Base-by-base conservation (phyloP, 2,329 filamentous ascomycete species). In the Cadophora gregata region DNA sequence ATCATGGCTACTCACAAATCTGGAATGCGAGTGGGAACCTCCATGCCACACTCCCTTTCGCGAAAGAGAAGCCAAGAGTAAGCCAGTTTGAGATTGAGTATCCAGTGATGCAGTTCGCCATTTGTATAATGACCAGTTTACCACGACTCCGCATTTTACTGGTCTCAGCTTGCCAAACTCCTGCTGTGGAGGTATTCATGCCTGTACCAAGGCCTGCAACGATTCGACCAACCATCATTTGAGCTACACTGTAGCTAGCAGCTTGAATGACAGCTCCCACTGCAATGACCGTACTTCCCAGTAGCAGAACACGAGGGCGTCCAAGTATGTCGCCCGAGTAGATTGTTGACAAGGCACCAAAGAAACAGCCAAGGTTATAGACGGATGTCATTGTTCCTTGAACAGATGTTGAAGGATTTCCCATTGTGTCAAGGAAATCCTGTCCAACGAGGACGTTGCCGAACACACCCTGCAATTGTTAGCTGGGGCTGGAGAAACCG, bases 101-200 rank as follows among this genome's bases (percentile, higher is more conserved):
- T 48, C 85, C 85, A 24, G 80, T 79, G 0, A 84, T 85, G 69
- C 86, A 85, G 38, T 86, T 69, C 4, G 84, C 83, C 33, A 85
- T 85, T 51, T 73, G 65, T 31, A 73, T 71, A 27, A 73, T 70
- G n/a, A 74, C 71, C 14, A 74, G 59, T 58, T 74, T 73, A 25
- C 72, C 71, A 33, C 72, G 60, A 53, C 65, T 68, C 25, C 65
- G 61, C 48, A 67, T 67, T 51, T 71, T 71, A 42, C 63, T 69
- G 3, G 71, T 73, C 67, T 74, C 72, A 16, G 70, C 64, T 62
- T 74, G 72, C 72, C 72, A 74, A 73, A 94, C 97, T 59, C 92
- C 92, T 64, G 97, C 89, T 76, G 96, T 81, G 0, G 78, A 78
- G 0, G 80, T 82, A 66, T 82, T 81, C 71, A 82, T 81, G 27